Conservation (phyloP, 1,284 basidiomycete genomes). For the Cutaneotrichosporon mucoides region DNA sequence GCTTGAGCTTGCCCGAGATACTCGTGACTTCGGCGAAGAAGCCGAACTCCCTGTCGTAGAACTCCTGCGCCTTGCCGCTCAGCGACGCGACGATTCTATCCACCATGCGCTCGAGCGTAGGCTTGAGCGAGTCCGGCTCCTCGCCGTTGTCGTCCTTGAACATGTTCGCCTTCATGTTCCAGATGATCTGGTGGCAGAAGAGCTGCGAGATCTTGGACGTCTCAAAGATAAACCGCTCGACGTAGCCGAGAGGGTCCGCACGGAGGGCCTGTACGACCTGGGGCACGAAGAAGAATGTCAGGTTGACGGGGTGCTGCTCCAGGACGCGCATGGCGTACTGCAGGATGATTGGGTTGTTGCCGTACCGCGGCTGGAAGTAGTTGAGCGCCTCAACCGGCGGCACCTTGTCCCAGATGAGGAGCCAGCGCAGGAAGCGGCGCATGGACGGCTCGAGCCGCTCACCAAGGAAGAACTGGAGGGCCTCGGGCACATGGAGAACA, state of each 20-base stretch:
- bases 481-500: slow-evolving; percentile 72
- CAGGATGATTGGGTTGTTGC: slow-evolving; percentile 77
- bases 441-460: slow-evolving; percentile 56
- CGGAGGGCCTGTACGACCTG: slow-evolving; percentile 96
- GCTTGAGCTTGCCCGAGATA: slow-evolving; percentile 96
- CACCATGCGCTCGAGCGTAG: slow-evolving; percentile 82
- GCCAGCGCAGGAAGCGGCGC: slow-evolving; percentile 55
- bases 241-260: slow-evolving; percentile 84
- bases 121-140: slow-evolving; percentile 82
- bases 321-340: slow-evolving; percentile 97
- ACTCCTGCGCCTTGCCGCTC: slow-evolving; percentile 83
- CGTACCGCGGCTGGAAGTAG: slow-evolving; percentile 79
- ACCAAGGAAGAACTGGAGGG: slow-evolving; percentile 72
- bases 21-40: slow-evolving; percentile 97
- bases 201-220: slow-evolving; percentile 95
- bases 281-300: slow-evolving; percentile 99
- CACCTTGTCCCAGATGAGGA: slow-evolving; percentile 83
- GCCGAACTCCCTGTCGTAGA: slow-evolving; percentile 91
- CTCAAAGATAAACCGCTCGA: slow-evolving; percentile 93
- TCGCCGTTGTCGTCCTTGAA: slow-evolving; percentile 85
- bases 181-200: slow-evolving; percentile 99
- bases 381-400: slow-evolving; percentile 81
- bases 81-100: slow-evolving; percentile 75
- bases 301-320: slow-evolving; percentile 87
- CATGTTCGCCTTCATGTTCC: slow-evolving; percentile 99